Evolutionary conservation across 371 early-diverging fungal genomes (phyloP), one percentile per base, ranked within the genome.

Genomic region (Coemansia sp.): DNA sequence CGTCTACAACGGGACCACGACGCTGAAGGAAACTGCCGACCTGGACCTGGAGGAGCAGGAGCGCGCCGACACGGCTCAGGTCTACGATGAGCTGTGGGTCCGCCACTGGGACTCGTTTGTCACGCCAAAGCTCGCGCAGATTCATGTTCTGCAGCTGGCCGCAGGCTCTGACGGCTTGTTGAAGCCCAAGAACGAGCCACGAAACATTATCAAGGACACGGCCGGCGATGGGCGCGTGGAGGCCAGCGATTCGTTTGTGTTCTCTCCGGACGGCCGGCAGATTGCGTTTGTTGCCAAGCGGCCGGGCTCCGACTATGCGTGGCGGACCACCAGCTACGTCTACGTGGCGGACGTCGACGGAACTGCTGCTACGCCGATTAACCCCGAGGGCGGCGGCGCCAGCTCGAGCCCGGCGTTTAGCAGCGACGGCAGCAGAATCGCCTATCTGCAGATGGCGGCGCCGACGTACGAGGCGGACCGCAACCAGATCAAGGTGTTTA

Each of bases 391-490:
- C 42, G 81, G 79, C 33, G 91, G 91, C 16, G 86, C 89, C 29
- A 81, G 87, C 43, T 69, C 84, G 24, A 64, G 72, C 46, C 93
- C 94, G 5, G 80, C 69, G 16, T 91, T 84, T 66, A 84, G 84
- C 5, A 71, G 81, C 1, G 84, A 85, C 31, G 92, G 90, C 16
- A 71, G 72, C 29, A 68, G 65, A 31, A 72, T 93, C 4, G 87
- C 87, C 4, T 93, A 86, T 65, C 72, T 92, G 31, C 90, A 92
- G 77, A 92, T 90, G 92, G 61, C 68, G 33, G 71, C 64, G 11
- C 86, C 86, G 5, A 80, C 86, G 42, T 90, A 93, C 58, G 93
- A 94, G 75, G 75, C 92, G 0, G 94, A 92, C 60, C 85, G 86
- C 51, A 90, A 89, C 69, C 83, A 82, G 16, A 86, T 94, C 37